These are phyloP conservation scores for Drosera capensis DNA, from an alignment of 148 eudicot species.

Conservation along the genomic window DNA sequence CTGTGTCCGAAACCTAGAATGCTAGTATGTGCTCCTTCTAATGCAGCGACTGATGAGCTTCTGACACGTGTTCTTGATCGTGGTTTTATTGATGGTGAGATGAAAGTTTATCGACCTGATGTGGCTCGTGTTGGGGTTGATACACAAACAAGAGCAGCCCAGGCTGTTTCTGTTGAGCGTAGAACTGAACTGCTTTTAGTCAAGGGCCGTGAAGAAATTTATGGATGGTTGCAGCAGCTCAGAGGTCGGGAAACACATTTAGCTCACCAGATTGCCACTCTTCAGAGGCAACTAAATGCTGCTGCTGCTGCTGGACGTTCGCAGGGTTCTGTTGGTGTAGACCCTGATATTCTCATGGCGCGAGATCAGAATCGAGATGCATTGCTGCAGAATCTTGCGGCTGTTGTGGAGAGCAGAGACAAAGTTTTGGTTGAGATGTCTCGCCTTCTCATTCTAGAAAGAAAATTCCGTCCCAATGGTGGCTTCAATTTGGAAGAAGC, in stretches of 20 bases:
- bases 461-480: constrained; percentile 54
- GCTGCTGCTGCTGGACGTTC: constrained; percentile 80
- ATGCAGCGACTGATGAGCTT: constrained; percentile 96
- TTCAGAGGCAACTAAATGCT: constrained; percentile 71
- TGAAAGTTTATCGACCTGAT: constrained; percentile 93
- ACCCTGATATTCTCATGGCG: constrained; percentile 91
- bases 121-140: constrained; percentile 99
- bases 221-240: constrained; percentile 66
- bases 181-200: constrained; percentile 78
- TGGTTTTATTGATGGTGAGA: constrained; percentile 97
- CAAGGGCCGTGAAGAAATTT: constrained; percentile 69
- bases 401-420: constrained; percentile 82
- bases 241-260: constrained; percentile 66
- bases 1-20: constrained; percentile 97
- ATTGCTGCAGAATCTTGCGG: constrained; percentile 81
- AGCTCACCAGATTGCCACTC: constrained; percentile 58
- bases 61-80: constrained; percentile 94
- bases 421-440: constrained; percentile 89
- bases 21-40: constrained; percentile 99
- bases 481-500: constrained; percentile 90
- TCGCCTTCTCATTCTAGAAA: constrained; percentile 69
- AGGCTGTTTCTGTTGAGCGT: constrained; percentile 97
- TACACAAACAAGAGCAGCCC: constrained; percentile 91
- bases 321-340: constrained; percentile 95
- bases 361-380: constrained; percentile 83